Base-by-base conservation (phyloP, 768 basidiomycete species). In the Leccinum boreale region DNA sequence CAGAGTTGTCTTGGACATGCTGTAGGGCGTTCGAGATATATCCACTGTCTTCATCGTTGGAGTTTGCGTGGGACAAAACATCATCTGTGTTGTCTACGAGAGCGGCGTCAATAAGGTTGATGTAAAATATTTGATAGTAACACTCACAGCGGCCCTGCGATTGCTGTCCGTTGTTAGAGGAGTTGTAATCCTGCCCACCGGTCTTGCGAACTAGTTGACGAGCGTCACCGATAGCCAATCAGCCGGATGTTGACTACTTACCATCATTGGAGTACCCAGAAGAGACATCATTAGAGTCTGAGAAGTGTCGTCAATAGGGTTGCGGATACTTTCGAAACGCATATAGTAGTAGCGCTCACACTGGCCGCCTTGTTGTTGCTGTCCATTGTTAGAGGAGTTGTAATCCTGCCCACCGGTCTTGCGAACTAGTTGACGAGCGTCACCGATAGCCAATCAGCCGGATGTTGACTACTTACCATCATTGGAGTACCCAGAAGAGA, bases 121-220 rank as follows among this genome's bases (percentile, higher is more conserved):
- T 8, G 28, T 9, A 45, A 50, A 56, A 31, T 3, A 7, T 46
- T n/a, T 9, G n/a, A 39, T 39, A n/a, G 4, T 46, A 26, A 33
- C 47, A 64, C 67, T 59, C 65, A 68, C 67, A 65, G 29, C 68
- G 62, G 33, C 65, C 67, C 29, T 55, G 61, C 51, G 56, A 58
- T 31, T 59, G 62, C 53, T 66, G 69, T 4, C 65, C 58, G 56
- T 88, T 74, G 61, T 85, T 70, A 28, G 84, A 81, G 17, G 79
- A 68, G 62, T 87, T 89, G 67, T 79, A 84, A 65, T 89, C 82
- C 3, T 78, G 74, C 2, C 89, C 88, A 17, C 87, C 87, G 5
- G 87, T 85, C 78, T 78, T 82, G 48, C 62, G 71, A 51, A 76
- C 82, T 84, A 47, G 62, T 59, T 36, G 29, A 45, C 52, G 55